Evolutionary conservation across 345 rosid species (phyloP).

Genomic region (Excoecaria cochinchinensis): DNA sequence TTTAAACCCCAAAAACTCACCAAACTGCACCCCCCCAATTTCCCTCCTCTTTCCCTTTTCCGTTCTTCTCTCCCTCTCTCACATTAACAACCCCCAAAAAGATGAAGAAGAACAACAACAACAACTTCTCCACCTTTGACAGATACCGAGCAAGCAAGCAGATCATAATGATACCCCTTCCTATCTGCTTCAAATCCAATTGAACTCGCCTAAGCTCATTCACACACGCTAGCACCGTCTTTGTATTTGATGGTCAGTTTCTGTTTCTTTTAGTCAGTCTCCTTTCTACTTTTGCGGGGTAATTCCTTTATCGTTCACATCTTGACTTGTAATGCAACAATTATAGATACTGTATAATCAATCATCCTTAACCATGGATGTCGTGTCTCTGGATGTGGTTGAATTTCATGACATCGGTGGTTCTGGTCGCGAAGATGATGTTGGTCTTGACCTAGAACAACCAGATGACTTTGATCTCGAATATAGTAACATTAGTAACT

Average conservation of each 20-base stretch:
- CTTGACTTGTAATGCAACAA: background rate
- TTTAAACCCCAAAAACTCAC: constrained; percentile 3
- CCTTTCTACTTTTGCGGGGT: background rate
- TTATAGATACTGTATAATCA: background rate
- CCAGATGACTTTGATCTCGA: constrained; percentile 4
- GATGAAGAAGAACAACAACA: background rate
- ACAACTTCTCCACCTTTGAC: background rate
- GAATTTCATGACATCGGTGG: constrained; percentile 3
- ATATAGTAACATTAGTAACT: background rate
- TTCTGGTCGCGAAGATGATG: background rate
- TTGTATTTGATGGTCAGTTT: background rate
- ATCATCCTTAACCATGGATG: background rate
- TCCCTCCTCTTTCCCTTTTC: constrained; percentile 1
- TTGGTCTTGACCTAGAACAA: background rate
- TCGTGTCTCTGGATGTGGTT: background rate
- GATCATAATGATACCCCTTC: background rate
- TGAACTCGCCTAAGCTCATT: background rate
- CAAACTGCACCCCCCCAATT: background rate
- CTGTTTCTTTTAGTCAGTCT: background rate
- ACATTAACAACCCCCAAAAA: too few relatives aligned
- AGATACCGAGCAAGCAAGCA: background rate
- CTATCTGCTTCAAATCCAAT: background rate
- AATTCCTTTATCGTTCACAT: background rate
- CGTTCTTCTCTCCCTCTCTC: background rate
- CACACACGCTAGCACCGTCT: background rate